A percentile compares a stretch with the other conserved stretches of the same genome.
phyloP scores from a whole-genome alignment of 1,284 basidiomycete genomes.

The Apiotrichum brassicae region DNA sequence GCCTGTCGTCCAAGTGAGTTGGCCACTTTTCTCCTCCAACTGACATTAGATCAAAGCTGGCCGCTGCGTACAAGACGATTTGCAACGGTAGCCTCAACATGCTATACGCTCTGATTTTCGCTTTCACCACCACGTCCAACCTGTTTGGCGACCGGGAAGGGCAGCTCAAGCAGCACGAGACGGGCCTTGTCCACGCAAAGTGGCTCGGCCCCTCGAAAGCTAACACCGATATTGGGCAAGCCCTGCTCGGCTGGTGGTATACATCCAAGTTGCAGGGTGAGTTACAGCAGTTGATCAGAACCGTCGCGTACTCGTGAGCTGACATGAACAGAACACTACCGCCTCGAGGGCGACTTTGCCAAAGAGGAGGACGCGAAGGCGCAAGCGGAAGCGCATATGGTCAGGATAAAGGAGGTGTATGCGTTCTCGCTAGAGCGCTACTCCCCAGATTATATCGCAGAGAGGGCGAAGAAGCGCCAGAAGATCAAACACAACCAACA shows the following conservation, averaged over 20 bases:
- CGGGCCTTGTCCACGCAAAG: conserved; percentile 27
- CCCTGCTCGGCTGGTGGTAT: conserved; percentile 35
- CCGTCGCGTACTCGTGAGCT: background rate
- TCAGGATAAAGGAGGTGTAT: conserved; percentile 16
- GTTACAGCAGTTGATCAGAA: conserved; percentile 6
- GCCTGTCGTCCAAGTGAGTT: conserved; percentile 35
- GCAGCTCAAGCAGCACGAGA: conserved; percentile 31
- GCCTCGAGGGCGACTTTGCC: conserved; percentile 15
- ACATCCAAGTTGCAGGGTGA: conserved; percentile 32
- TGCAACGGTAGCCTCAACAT: conserved; percentile 27
- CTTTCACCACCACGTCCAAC: conserved; percentile 37
- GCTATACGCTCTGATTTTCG: conserved; percentile 34
- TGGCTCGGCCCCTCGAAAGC: conserved; percentile 35
- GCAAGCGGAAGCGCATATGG: conserved; percentile 11
- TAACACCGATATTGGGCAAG: conserved; percentile 33
- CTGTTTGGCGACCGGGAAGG: conserved; percentile 30
- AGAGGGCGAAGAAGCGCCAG: background rate
- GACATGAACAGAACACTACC: conserved; percentile 21
- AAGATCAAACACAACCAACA: background rate
- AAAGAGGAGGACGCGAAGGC: conserved; percentile 11
- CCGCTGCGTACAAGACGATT: conserved; percentile 27
- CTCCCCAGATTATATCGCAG: background rate
- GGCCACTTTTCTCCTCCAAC: background rate
- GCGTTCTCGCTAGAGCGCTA: conserved; percentile 6
- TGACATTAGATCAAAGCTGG: conserved; percentile 29